phyloP scores from a whole-genome alignment of 768 basidiomycete genomes.

The Agrocybe pediades region DNA sequence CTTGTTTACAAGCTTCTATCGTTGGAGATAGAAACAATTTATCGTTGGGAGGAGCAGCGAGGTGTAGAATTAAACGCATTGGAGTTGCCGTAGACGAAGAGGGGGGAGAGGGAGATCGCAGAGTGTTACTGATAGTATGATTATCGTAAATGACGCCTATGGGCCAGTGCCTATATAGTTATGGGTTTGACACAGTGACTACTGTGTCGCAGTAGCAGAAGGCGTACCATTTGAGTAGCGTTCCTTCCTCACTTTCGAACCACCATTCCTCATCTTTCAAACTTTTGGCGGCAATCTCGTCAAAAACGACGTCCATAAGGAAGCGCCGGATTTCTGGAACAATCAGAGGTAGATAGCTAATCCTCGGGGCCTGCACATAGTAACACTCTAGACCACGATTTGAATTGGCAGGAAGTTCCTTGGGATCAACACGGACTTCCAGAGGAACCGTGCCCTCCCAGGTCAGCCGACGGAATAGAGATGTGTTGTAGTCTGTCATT shows the following conservation, averaged over 20 bases:
- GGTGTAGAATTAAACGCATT: constrained; percentile 81
- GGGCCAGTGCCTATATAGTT: constrained; percentile 87
- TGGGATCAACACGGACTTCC: constrained; percentile 85
- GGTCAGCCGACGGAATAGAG: constrained; percentile 83
- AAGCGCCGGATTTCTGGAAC: constrained; percentile 88
- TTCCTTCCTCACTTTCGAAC: constrained; percentile 91
- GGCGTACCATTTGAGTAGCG: constrained; percentile 83
- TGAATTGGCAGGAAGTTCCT: constrained; percentile 87
- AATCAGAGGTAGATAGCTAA: constrained; percentile 90
- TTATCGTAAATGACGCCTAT: constrained; percentile 93
- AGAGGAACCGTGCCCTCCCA: constrained; percentile 93
- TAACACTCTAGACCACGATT: constrained; percentile 90
- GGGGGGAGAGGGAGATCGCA: constrained; percentile 48
- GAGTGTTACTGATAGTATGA: constrained; percentile 64
- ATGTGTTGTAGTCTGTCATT: constrained; percentile 58
- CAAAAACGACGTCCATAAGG: constrained; percentile 90
- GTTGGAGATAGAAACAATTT: constrained; percentile 81
- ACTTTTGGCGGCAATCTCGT: constrained; percentile 74
- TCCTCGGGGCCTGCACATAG: constrained; percentile 87
- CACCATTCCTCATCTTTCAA: constrained; percentile 94
- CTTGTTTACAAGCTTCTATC: constrained; percentile 86
- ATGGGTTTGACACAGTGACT: neutral
- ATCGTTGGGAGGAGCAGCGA: constrained; percentile 84
- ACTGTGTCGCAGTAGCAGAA: neutral
- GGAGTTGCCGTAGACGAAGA: constrained; percentile 49